Conservation (phyloP, 441 rosid genomes). For the Rhodomyrtus psidioides region DNA sequence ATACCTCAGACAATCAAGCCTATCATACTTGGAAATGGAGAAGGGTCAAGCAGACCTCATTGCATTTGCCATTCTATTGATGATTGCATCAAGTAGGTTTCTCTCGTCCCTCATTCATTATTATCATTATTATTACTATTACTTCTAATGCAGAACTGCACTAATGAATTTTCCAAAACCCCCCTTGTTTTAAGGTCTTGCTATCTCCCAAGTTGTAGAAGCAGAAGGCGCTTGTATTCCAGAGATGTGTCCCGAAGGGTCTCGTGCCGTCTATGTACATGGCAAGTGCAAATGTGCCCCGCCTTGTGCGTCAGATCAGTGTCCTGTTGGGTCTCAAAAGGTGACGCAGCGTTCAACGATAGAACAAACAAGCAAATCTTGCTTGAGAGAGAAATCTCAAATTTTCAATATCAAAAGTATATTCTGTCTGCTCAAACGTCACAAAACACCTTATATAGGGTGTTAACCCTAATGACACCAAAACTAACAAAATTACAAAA, state of each 20-base stretch:
- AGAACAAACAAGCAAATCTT: too few species aligned
- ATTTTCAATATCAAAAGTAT: too few species aligned
- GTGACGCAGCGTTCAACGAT: too few species aligned
- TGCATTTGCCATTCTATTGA: background rate
- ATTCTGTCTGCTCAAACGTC: too few species aligned
- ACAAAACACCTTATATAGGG: too few species aligned
- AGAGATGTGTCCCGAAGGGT: too few species aligned
- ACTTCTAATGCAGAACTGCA: background rate
- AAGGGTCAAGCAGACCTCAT: background rate
- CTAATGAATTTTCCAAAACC: background rate
- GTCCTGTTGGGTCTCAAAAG: conserved; percentile 20
- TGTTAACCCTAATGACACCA: too few species aligned
- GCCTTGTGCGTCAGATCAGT: background rate
- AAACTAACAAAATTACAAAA: too few species aligned
- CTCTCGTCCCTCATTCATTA: background rate
- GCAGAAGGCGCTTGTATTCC: too few species aligned
- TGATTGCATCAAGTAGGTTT: background rate
- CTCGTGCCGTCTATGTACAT: too few species aligned
- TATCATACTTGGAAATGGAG: background rate
- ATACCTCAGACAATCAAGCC: background rate
- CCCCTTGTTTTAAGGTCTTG: background rate
- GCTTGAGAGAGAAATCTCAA: too few species aligned
- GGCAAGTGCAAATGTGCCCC: too few species aligned
- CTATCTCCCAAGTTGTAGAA: background rate
- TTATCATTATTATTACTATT: background rate